Evolutionary conservation across 148 eudicot species (phyloP).

Genomic region (Nyssa sinensis): DNA sequence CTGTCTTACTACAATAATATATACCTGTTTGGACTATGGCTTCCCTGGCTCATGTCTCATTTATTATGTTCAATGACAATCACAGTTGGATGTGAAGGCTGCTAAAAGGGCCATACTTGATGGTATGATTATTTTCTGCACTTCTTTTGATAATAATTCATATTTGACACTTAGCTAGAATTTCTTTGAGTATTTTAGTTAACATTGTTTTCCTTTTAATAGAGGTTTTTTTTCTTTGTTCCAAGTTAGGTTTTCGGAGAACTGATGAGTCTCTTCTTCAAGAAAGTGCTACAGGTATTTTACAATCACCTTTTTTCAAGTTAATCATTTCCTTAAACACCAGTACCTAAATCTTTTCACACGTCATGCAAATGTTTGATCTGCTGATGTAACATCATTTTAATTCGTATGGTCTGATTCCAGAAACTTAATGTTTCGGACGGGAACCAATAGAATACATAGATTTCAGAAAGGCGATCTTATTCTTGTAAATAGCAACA

Average conservation of each 20-base stretch:
- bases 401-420: neutral
- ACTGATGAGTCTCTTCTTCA: slow-evolving; percentile 73
- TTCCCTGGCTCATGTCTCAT: slow-evolving; percentile 13
- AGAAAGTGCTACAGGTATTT: slow-evolving; percentile 74
- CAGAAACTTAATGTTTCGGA: neutral
- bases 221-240: neutral
- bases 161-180: neutral
- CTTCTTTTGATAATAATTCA: neutral
- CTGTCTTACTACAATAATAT: neutral
- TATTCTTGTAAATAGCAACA: neutral
- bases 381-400: neutral
- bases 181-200: neutral
- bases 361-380: neutral
- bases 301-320: slow-evolving; percentile 12
- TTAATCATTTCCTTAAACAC: slow-evolving; percentile 20
- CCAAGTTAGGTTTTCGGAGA: slow-evolving; percentile 57
- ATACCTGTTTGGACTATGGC: neutral
- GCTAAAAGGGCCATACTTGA: slow-evolving; percentile 82
- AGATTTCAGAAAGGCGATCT: no score
- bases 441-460: no score
- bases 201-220: neutral
- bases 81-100: slow-evolving; percentile 83
- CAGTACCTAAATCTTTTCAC: neutral
- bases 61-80: slow-evolving; percentile 15
- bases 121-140: slow-evolving; percentile 40